phyloP scores from a whole-genome alignment of 768 basidiomycete genomes.

The Strobilomyces dryophilus region DNA sequence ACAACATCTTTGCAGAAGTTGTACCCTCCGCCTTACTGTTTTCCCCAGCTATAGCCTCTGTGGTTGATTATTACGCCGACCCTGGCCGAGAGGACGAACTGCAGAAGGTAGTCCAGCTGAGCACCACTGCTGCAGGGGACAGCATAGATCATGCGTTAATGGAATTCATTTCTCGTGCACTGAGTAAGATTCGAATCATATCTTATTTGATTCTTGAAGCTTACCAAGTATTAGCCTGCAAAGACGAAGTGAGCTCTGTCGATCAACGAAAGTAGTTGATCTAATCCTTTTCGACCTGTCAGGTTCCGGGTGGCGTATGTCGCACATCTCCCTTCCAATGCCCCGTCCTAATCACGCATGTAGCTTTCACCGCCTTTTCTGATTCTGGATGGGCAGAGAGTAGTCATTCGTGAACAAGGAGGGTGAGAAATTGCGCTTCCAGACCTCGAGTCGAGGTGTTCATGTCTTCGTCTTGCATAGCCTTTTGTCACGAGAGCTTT shows the following conservation, averaged over 20 bases:
- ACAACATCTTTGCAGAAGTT: slow-evolving; percentile 48
- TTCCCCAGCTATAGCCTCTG: slow-evolving; percentile 50
- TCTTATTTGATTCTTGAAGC: slow-evolving; percentile 17
- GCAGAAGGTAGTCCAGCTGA: slow-evolving; percentile 37
- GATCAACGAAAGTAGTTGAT: slow-evolving; percentile 13
- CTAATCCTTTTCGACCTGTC: slow-evolving; percentile 34
- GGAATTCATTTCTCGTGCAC: slow-evolving; percentile 44
- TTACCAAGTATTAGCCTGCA: slow-evolving; percentile 32
- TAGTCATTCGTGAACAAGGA: slow-evolving; percentile 12
- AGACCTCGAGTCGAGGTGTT: not conserved
- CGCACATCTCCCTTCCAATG: not conserved
- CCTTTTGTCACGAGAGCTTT: slow-evolving; percentile 30
- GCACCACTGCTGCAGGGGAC: slow-evolving; percentile 23
- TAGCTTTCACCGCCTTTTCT: slow-evolving; percentile 6
- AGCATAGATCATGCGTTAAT: slow-evolving; percentile 31
- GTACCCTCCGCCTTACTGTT: slow-evolving; percentile 55
- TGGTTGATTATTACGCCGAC: slow-evolving; percentile 58
- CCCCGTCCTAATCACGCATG: not conserved
- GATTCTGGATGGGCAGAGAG: slow-evolving; percentile 5
- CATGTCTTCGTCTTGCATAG: slow-evolving; percentile 14
- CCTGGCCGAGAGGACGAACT: slow-evolving; percentile 30
- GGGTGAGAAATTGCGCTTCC: slow-evolving; percentile 13
- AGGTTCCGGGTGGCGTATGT: slow-evolving; percentile 40
- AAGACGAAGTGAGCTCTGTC: slow-evolving; percentile 26
- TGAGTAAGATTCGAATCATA: slow-evolving; percentile 34